These are phyloP conservation scores for Arthroderma sp. DNA, from an alignment of 2,329 filamentous ascomycete genomes.

Conservation along the genomic window DNA sequence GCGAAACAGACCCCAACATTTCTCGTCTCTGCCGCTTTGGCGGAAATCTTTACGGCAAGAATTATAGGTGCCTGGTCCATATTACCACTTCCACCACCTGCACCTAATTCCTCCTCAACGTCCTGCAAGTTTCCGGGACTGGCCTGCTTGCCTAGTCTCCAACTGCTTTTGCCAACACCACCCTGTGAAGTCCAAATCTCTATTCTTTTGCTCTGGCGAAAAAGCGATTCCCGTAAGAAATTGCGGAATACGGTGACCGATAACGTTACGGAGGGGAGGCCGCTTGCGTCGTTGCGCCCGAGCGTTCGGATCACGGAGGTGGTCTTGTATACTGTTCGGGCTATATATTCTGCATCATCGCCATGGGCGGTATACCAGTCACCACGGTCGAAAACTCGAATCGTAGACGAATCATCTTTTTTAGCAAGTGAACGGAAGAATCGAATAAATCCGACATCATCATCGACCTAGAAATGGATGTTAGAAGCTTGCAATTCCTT, in stretches of 20 bases:
- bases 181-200: slow-evolving; percentile 74
- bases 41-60: slow-evolving; percentile 79
- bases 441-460: slow-evolving; percentile 91
- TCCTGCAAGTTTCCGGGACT: slow-evolving; percentile 95
- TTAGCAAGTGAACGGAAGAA: slow-evolving; percentile 79
- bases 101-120: slow-evolving; percentile 85
- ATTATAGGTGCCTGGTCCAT: slow-evolving; percentile 89
- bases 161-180: slow-evolving; percentile 55
- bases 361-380: slow-evolving; percentile 74
- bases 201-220: slow-evolving; percentile 76
- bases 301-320: slow-evolving; percentile 88
- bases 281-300: slow-evolving; percentile 70
- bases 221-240: slow-evolving; percentile 86
- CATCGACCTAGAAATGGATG: slow-evolving; percentile 56
- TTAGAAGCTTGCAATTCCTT: slow-evolving; percentile 4
- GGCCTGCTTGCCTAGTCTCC: slow-evolving; percentile 83
- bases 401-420: slow-evolving; percentile 49
- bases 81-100: slow-evolving; percentile 39
- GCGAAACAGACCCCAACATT: slow-evolving; percentile 93
- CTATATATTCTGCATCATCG: slow-evolving; percentile 35
- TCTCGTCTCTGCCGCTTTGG: slow-evolving; percentile 73
- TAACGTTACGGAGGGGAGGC: slow-evolving; percentile 86
- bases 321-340: slow-evolving; percentile 79
- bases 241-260: slow-evolving; percentile 89
- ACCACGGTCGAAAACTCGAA: slow-evolving; percentile 84